These are phyloP conservation scores for Cicer bijugum DNA, from an alignment of 306 rosid genomes.

Conservation along the genomic window DNA sequence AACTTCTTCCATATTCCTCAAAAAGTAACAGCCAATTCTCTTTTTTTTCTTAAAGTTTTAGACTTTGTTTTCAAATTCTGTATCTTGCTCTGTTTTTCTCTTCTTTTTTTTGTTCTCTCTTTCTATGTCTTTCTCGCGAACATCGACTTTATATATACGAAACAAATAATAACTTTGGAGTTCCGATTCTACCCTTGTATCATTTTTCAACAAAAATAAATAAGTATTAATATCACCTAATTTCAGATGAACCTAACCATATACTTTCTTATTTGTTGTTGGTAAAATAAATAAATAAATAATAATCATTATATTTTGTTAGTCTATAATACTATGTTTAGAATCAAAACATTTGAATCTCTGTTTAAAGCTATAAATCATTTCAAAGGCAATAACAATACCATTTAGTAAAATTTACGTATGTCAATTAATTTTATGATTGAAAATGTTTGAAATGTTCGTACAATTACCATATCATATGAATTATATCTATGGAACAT, in stretches of 20 bases:
- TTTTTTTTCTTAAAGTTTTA: slow-evolving; percentile 27
- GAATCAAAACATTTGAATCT: too few relatives aligned
- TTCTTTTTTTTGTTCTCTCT: slow-evolving; percentile 5
- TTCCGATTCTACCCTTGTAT: slow-evolving; percentile 63
- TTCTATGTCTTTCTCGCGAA: slow-evolving; percentile 32
- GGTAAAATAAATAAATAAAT: too few relatives aligned
- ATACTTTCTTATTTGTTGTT: too few relatives aligned
- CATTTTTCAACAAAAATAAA: not conserved
- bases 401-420: too few relatives aligned
- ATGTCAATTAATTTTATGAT: too few relatives aligned
- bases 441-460: too few relatives aligned
- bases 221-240: not conserved
- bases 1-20: slow-evolving; percentile 66
- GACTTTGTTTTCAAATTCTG: slow-evolving; percentile 41
- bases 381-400: too few relatives aligned
- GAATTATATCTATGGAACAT: too few relatives aligned
- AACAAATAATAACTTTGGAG: slow-evolving; percentile 8
- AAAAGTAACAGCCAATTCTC: slow-evolving; percentile 18
- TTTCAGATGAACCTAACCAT: slow-evolving; percentile 24
- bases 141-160: slow-evolving; percentile 49
- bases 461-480: too few relatives aligned
- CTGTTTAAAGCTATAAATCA: too few relatives aligned
- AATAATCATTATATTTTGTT: too few relatives aligned
- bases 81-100: slow-evolving; percentile 40
- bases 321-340: too few relatives aligned